Base-by-base conservation (phyloP, 2,329 filamentous ascomycete species). In the Kalmusia sp. region DNA sequence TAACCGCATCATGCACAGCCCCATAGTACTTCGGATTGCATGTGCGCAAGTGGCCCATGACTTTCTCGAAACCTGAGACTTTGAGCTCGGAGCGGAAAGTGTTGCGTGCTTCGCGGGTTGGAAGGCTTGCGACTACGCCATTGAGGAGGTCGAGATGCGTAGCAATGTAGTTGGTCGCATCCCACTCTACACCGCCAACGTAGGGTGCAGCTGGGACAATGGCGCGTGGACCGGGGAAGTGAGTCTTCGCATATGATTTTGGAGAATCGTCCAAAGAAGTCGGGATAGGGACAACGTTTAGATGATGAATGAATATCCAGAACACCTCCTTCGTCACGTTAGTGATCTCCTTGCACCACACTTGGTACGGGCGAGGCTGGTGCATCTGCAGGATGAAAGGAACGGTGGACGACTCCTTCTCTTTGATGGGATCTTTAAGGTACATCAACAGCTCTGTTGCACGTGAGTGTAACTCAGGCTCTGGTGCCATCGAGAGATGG, bases 11-110 rank as follows among this genome's bases (percentile, higher is more conserved):
- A 71, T 99, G 95, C 3, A 99, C 90, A 43, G 90, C 87, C 2
- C 90, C 90, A 71, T 99, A 98, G 73, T 98, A 96, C 73, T 98
- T 98, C 75, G 97, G 93, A 73, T 98, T 99, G 80, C 93, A 98
- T 14, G 93, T 88, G 4, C 95, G 87, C 57, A 98, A 79, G 52
- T 87, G 93, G 19, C 85, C 84, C 82, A 98, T 90, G 62, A 90
- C 87, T 63, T 92, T 92, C 75, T 99, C 95, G 80, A 92, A 96
- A 6, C 95, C 93, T 0, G 90, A 96, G 55, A 93, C 86, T 48
- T 86, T 85, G 47, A 98, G 81, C 52, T 93, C 87, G 15, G 82
- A 80, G n/a, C 95, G 89, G 9, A 98, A 82, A 0, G 77, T 71
- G 74, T 96, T 97, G 54, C 95, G 90, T 52, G 90, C 87, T 21